Conservation (phyloP, 495 filamentous ascomycete genomes). For the Glonium stellatum region DNA sequence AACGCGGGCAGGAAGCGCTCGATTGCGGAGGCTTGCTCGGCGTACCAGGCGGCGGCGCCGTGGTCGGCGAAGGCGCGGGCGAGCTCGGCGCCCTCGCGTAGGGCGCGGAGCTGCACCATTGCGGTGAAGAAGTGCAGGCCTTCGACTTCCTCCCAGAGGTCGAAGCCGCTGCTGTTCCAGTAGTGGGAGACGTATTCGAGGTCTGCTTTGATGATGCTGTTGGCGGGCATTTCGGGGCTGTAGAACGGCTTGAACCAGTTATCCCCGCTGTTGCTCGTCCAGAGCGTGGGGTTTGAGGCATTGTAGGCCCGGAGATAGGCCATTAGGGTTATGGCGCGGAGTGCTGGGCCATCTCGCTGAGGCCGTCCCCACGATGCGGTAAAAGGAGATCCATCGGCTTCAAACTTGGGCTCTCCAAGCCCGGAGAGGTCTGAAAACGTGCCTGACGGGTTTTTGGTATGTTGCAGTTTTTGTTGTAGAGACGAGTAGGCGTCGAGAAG, state of each 20-base stretch:
- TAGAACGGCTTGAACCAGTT: slow-evolving; percentile 35
- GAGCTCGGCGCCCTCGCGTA: slow-evolving; percentile 35
- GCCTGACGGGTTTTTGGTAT: slow-evolving; percentile 47
- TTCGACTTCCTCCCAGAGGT: slow-evolving; percentile 48
- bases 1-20: slow-evolving; percentile 31
- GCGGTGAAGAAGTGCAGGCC: slow-evolving; percentile 58
- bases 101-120: slow-evolving; percentile 45
- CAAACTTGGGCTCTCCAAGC: slow-evolving; percentile 57
- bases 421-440: slow-evolving; percentile 44
- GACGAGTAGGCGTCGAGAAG: slow-evolving; percentile 27
- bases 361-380: slow-evolving; percentile 55
- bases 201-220: slow-evolving; percentile 32
- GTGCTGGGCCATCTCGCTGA: slow-evolving; percentile 55
- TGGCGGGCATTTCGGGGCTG: slow-evolving; percentile 28
- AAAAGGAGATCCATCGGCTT: slow-evolving; percentile 48
- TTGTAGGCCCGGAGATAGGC: slow-evolving; percentile 37
- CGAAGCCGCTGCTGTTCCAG: slow-evolving; percentile 45
- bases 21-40: slow-evolving; percentile 29
- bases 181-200: slow-evolving; percentile 41
- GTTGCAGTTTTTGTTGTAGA: slow-evolving; percentile 28
- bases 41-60: slow-evolving; percentile 37
- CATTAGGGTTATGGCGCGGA: slow-evolving; percentile 44
- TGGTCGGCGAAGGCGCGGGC: slow-evolving; percentile 31
- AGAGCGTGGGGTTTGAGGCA: slow-evolving; percentile 33
- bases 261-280: slow-evolving; percentile 21